These are phyloP conservation scores for Aspergillus sparsus DNA, from an alignment of 495 filamentous ascomycete species.

Conservation along the genomic window DNA sequence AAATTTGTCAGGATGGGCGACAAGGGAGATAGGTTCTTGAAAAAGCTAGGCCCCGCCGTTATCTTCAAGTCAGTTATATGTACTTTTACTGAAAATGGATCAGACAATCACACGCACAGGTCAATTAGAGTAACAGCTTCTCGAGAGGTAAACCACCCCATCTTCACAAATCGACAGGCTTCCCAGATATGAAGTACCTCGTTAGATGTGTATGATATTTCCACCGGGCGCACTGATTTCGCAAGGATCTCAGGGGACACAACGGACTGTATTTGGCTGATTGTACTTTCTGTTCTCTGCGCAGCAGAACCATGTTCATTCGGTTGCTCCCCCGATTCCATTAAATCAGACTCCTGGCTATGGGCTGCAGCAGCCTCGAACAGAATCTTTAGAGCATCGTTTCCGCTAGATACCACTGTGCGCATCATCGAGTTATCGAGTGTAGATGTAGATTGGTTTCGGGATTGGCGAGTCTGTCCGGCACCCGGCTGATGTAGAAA, in stretches of 20 bases:
- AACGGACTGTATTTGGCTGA: slow-evolving; percentile 8
- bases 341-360: slow-evolving; percentile 29
- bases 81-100: not conserved
- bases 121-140: slow-evolving; percentile 53
- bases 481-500: slow-evolving; percentile 5
- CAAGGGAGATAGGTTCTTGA: slow-evolving; percentile 52
- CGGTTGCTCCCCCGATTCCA: slow-evolving; percentile 22
- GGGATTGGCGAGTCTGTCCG: slow-evolving; percentile 11
- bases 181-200: slow-evolving; percentile 51
- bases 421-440: slow-evolving; percentile 51
- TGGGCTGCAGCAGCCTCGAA: slow-evolving; percentile 53
- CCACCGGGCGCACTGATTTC: slow-evolving; percentile 30
- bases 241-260: slow-evolving; percentile 24
- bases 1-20: slow-evolving; percentile 56
- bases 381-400: slow-evolving; percentile 55
- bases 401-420: slow-evolving; percentile 51
- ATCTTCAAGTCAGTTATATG: slow-evolving; percentile 3
- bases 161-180: slow-evolving; percentile 52
- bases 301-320: slow-evolving; percentile 18
- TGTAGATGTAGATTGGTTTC: slow-evolving; percentile 36
- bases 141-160: slow-evolving; percentile 55
- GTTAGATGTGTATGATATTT: slow-evolving; percentile 32
- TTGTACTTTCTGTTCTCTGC: slow-evolving; percentile 22
- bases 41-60: slow-evolving; percentile 49
- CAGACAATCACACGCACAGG: slow-evolving; percentile 44